Base-by-base conservation (phyloP, 192 early-diverging fungal species). In the Podila clonocystis region DNA sequence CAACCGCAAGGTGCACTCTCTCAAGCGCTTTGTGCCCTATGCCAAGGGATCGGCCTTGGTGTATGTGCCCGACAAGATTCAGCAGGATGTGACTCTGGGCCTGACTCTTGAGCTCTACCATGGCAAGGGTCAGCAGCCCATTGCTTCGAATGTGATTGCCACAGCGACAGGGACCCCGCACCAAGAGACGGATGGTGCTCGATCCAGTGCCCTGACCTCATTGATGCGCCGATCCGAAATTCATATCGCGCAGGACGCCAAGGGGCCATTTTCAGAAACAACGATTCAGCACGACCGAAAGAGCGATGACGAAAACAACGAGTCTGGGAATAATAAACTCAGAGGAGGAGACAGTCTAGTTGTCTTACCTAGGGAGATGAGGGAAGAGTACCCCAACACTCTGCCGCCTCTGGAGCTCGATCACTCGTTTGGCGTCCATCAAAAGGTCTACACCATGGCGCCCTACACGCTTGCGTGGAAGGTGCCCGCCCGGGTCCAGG, bases 401-500 rank as follows among this genome's bases (percentile, higher is more conserved):
- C 22, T 62, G 34, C 63, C 62, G 11, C 68, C 75, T 9, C 59
- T 78, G 4, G 75, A 78, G 36, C 68, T 78, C 28, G 68, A 78
- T 8, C 75, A 78, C 38, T 63, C 58, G 20, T 78, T 78, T 55
- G 75, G 75, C 0, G 33, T 78, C 6, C 64, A 67, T 62, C 68
- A 71, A 48, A 70, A 78, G 58, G 75, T 78, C 48, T 78, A 71
- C 49, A 67, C 58, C 31, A 36, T 52, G 60, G 50, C 75, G 11
- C 75, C 75, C 30, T 78, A 78, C 64, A 71, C 69, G 1, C 75
- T 78, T 34, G 64, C 50, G 31, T 78, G 75, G 75, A 70, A 62
- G 29, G n/a, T 70, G 29, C 75, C 75, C 17, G 58, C 19, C 24
- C 75, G 75, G 5, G 75, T 71, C n/a, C 31, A 57, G 0, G 75